A percentile compares a stretch with the other conserved stretches of the same genome.
Evolutionary conservation across 495 filamentous ascomycete species (phyloP).

Genomic region (Friedmanniomyces endolithicus): DNA sequence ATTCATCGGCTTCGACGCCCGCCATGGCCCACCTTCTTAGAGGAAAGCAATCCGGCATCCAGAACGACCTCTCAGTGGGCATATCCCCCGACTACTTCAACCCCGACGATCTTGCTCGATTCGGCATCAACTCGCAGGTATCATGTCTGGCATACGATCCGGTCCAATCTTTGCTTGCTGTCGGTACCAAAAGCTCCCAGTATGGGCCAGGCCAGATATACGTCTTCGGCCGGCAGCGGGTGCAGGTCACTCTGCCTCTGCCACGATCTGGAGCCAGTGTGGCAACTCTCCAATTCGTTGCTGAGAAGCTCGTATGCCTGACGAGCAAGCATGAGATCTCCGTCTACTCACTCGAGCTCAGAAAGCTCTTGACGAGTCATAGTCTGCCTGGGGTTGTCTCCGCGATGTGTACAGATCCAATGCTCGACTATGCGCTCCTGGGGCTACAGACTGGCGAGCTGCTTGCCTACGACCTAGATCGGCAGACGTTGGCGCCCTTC

Average conservation of each 20-base stretch:
- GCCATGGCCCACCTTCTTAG: slow-evolving; percentile 52
- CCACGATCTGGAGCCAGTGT: slow-evolving; percentile 52
- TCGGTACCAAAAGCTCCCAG: slow-evolving; percentile 69
- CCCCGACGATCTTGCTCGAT: slow-evolving; percentile 72
- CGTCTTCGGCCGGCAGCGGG: slow-evolving; percentile 74
- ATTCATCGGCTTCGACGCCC: too few species aligned
- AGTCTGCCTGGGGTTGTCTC: slow-evolving; percentile 61
- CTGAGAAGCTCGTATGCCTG: slow-evolving; percentile 66
- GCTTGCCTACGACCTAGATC: slow-evolving; percentile 79
- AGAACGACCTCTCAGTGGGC: slow-evolving; percentile 74
- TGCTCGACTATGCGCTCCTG: slow-evolving; percentile 73
- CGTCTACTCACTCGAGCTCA: slow-evolving; percentile 61
- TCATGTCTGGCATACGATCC: slow-evolving; percentile 76
- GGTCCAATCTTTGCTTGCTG: slow-evolving; percentile 82
- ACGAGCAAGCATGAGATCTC: slow-evolving; percentile 74
- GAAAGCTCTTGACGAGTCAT: slow-evolving; percentile 46
- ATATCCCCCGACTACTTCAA: slow-evolving; percentile 61
- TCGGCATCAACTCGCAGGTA: slow-evolving; percentile 79
- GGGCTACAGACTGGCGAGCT: slow-evolving; percentile 52
- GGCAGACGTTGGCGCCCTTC: slow-evolving; percentile 60
- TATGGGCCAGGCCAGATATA: slow-evolving; percentile 75
- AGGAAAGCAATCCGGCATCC: slow-evolving; percentile 84
- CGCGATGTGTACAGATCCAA: slow-evolving; percentile 65
- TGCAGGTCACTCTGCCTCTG: slow-evolving; percentile 54
- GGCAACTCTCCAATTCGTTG: slow-evolving; percentile 59